A percentile compares a stretch with the other conserved stretches of the same genome.
These are phyloP conservation scores for Poa annua DNA, from an alignment of 176 grass and related monocot species.

Conservation along the genomic window DNA sequence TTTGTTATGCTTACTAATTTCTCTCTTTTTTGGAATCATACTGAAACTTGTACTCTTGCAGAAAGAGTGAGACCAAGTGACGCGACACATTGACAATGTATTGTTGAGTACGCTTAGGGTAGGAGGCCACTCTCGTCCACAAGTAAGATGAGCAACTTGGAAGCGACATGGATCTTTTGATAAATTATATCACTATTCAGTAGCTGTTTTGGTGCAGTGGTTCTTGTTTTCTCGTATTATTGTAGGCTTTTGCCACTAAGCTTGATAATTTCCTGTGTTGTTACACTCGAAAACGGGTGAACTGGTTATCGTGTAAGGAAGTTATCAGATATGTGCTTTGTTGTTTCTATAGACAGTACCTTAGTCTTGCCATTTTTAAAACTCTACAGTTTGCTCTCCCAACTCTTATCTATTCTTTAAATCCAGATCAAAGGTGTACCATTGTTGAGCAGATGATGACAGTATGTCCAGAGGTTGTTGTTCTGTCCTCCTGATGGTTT, in stretches of 20 bases:
- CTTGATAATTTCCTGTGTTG: not conserved
- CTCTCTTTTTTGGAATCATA: not conserved
- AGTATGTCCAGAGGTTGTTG: not conserved
- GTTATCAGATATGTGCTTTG: too few species aligned
- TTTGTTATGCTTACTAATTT: not conserved
- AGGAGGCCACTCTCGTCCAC: not conserved
- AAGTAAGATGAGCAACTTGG: not conserved
- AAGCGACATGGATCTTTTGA: not conserved
- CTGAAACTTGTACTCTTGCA: not conserved
- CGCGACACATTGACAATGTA: not conserved
- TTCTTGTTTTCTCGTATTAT: not conserved
- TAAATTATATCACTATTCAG: not conserved
- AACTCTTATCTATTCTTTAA: not conserved
- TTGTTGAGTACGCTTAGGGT: not conserved
- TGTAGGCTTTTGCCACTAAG: not conserved
- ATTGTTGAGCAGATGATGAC: not conserved
- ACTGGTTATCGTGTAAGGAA: not conserved
- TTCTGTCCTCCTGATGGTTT: not conserved
- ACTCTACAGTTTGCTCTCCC: not conserved
- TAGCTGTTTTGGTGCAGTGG: not conserved
- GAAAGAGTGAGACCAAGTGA: not conserved
- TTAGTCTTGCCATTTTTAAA: not conserved
- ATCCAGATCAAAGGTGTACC: not conserved
- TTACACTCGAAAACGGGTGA: not conserved
- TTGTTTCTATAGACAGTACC: too few species aligned